Conservation (phyloP, 2,329 filamentous ascomycete genomes). For the Curvularia verruculosa region DNA sequence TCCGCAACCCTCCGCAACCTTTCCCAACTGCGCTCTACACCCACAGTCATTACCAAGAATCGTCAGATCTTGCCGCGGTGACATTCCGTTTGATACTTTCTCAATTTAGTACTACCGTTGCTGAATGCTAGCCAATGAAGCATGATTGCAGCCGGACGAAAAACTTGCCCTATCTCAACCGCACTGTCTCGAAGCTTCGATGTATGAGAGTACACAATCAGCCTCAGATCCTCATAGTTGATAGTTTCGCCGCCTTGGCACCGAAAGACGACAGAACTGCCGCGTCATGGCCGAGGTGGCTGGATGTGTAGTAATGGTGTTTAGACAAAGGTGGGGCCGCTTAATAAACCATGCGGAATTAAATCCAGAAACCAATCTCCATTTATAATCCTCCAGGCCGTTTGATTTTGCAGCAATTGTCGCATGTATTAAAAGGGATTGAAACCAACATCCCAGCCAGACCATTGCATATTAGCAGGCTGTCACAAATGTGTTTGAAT, state of each 20-base stretch:
- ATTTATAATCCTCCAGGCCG: not conserved
- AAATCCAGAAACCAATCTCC: not conserved
- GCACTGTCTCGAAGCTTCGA: not conserved
- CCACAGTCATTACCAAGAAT: not conserved
- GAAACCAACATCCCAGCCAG: not conserved
- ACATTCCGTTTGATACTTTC: not conserved
- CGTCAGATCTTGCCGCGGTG: not conserved
- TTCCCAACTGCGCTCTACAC: conserved; percentile 2
- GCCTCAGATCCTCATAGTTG: not conserved
- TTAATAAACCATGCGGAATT: conserved; percentile 14
- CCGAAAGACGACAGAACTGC: not conserved
- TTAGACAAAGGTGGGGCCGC: conserved; percentile 5
- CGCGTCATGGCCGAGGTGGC: not conserved
- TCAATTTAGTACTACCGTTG: not conserved
- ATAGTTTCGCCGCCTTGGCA: not conserved
- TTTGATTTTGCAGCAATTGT: not conserved
- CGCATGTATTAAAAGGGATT: not conserved
- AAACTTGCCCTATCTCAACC: not conserved
- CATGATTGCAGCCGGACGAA: not conserved
- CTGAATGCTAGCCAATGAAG: not conserved
- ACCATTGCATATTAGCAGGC: not conserved
- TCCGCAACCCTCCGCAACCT: conserved; percentile 5
- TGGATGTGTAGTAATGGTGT: not conserved
- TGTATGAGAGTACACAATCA: not conserved
- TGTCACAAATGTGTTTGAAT: not conserved